A percentile compares a stretch with the other conserved stretches of the same genome.
Conservation (phyloP, 495 filamentous ascomycete genomes). For the Parathielavia hyrcaniae region DNA sequence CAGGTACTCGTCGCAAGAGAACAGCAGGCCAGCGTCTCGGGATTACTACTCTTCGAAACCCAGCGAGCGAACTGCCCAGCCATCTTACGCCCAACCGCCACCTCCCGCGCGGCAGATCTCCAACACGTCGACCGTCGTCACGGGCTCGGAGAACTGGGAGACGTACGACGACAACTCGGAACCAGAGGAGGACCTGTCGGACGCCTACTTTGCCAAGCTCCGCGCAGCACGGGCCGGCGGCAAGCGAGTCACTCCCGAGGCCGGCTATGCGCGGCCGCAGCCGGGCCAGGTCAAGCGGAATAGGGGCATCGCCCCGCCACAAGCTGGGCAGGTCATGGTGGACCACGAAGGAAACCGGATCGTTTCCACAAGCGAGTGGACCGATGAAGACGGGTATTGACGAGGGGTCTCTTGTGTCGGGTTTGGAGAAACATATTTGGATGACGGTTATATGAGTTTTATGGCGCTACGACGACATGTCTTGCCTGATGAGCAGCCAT, state of each 20-base stretch:
- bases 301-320: constrained; percentile 38
- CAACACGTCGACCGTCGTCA: constrained; percentile 58
- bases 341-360: constrained; percentile 48
- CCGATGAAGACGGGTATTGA: constrained; percentile 50
- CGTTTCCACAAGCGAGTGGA: constrained; percentile 51
- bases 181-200: constrained; percentile 64
- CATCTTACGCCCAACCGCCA: constrained; percentile 34
- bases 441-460: constrained; percentile 17
- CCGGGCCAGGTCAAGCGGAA: constrained; percentile 31
- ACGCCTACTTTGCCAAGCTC: constrained; percentile 71
- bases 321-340: constrained; percentile 32
- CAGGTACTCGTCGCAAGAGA: constrained; percentile 29
- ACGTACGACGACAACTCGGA: constrained; percentile 76
- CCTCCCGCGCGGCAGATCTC: constrained; percentile 57
- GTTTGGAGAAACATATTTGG: constrained; percentile 7
- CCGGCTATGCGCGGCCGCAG: constrained; percentile 31
- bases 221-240: constrained; percentile 48
- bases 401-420: not conserved
- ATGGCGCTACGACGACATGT: constrained; percentile 18
- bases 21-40: constrained; percentile 25
- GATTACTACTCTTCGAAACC: constrained; percentile 28
- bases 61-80: constrained; percentile 30
- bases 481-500: constrained; percentile 12
- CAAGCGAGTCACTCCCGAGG: constrained; percentile 44
- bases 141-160: constrained; percentile 93